Evolutionary conservation across 768 basidiomycete genomes (phyloP).

Genomic region (Jaapia argillacea): DNA sequence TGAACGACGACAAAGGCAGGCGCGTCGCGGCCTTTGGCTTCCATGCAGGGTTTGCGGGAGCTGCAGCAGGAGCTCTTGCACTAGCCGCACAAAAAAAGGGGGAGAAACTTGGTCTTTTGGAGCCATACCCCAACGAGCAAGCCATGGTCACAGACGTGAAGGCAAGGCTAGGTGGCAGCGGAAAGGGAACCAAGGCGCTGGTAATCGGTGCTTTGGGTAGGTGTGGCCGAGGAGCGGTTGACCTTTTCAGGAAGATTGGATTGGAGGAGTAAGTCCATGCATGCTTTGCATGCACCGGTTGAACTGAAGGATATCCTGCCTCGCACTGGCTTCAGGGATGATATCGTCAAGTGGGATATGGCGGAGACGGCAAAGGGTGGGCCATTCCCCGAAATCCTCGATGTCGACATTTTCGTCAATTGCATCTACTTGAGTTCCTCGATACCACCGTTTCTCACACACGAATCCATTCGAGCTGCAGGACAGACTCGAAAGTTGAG

Average conservation of each 20-base stretch:
- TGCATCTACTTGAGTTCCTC: slow-evolving; percentile 92
- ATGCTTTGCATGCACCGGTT: slow-evolving; percentile 1
- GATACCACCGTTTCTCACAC: slow-evolving; percentile 78
- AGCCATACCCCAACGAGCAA: slow-evolving; percentile 75
- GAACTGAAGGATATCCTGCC: too few relatives aligned
- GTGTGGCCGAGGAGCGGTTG: slow-evolving; percentile 91
- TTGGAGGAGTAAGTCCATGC: slow-evolving; percentile 66
- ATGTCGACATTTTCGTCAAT: slow-evolving; percentile 97
- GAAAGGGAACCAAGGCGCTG: slow-evolving; percentile 71
- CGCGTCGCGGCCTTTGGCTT: slow-evolving; percentile 98
- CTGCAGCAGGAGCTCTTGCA: slow-evolving; percentile 84
- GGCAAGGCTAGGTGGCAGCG: slow-evolving; percentile 51
- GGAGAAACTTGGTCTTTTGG: slow-evolving; percentile 51
- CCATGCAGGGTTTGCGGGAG: slow-evolving; percentile 98
- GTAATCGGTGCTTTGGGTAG: slow-evolving; percentile 95
- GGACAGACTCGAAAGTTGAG: slow-evolving; percentile 59
- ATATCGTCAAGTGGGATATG: slow-evolving; percentile 98
- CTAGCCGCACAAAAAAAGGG: slow-evolving; percentile 56
- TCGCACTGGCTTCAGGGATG: slow-evolving; percentile 41
- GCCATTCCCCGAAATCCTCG: slow-evolving; percentile 90
- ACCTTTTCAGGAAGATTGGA: slow-evolving; percentile 94
- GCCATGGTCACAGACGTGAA: slow-evolving; percentile 78
- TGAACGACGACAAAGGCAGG: slow-evolving; percentile 73
- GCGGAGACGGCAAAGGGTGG: slow-evolving; percentile 95
- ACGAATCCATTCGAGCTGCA: slow-evolving; percentile 59